Evolutionary conservation across 2,329 filamentous ascomycete genomes (phyloP).

Genomic region (Pseudocercospora fuligena): DNA sequence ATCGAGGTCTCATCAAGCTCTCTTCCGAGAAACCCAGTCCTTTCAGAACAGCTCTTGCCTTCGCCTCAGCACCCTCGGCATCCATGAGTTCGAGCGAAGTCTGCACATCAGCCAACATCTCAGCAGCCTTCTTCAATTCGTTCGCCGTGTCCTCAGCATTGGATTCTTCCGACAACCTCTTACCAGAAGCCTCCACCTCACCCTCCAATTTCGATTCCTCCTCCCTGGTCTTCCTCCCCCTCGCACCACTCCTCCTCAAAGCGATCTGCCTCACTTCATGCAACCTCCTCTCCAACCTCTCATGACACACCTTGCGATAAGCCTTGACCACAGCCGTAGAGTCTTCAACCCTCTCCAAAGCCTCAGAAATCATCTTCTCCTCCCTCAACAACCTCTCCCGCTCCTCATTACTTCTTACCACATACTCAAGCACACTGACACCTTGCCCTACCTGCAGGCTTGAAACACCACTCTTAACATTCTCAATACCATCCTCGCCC

Average conservation of each 20-base stretch:
- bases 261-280: constrained; percentile 60
- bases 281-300: constrained; percentile 26
- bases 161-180: constrained; percentile 51
- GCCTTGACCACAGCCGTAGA: constrained; percentile 22
- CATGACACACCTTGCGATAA: constrained; percentile 26
- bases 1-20: constrained; percentile 63
- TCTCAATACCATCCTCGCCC: too few species aligned
- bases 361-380: constrained; percentile 19
- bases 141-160: constrained; percentile 60
- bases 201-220: constrained; percentile 72
- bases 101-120: constrained; percentile 51
- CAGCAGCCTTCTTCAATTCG: constrained; percentile 71
- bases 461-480: too few species aligned
- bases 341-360: constrained; percentile 20
- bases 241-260: constrained; percentile 71
- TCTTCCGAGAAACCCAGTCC: constrained; percentile 74
- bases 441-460: too few species aligned
- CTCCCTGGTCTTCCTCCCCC: constrained; percentile 78
- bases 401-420: constrained; percentile 29
- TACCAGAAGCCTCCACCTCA: constrained; percentile 55
- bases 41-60: constrained; percentile 67
- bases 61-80: constrained; percentile 54
- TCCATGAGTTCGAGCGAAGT: constrained; percentile 27
- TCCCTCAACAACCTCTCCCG: constrained; percentile 30
- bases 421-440: constrained; percentile 33